These are phyloP conservation scores for Pelagomonas calceolata DNA, from an alignment of 108 stramenopile genomes.

Conservation along the genomic window DNA sequence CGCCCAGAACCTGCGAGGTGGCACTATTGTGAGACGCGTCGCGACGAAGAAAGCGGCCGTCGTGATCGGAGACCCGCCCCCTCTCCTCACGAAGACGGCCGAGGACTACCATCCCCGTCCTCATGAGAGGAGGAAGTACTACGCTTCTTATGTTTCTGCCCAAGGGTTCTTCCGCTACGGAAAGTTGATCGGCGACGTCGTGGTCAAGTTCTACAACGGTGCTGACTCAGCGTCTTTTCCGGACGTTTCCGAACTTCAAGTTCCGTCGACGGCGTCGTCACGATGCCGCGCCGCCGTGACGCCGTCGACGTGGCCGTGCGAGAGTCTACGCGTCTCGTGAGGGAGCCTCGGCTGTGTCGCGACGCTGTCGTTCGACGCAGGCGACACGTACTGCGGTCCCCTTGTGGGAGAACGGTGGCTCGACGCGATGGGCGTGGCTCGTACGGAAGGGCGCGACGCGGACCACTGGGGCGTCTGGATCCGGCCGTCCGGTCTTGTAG, in stretches of 20 bases:
- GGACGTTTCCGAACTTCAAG: no score
- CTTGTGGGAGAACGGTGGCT: slow-evolving; percentile 18
- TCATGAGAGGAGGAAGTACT: slow-evolving; percentile 6
- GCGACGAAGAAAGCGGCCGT: slow-evolving; percentile 3
- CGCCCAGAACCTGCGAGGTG: slow-evolving; percentile 17
- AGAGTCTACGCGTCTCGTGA: no score
- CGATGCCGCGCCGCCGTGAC: no score
- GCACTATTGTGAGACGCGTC: neutral
- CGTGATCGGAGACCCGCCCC: slow-evolving; percentile 16
- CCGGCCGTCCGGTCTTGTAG: slow-evolving; percentile 1
- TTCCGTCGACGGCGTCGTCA: no score
- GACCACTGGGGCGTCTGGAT: slow-evolving; percentile 23
- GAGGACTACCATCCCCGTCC: slow-evolving; percentile 13
- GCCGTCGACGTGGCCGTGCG: no score
- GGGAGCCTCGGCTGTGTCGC: no score
- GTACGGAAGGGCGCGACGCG: neutral
- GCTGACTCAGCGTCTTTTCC: no score
- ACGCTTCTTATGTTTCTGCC: slow-evolving; percentile 12
- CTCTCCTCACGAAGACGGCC: slow-evolving; percentile 5
- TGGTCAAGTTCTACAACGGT: slow-evolving; percentile 15
- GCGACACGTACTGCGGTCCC: slow-evolving; percentile 23
- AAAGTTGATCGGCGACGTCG: slow-evolving; percentile 1
- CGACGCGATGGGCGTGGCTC: slow-evolving; percentile 10
- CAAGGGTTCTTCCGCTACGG: slow-evolving; percentile 13
- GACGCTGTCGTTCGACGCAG: no score